Evolutionary conservation across 2,329 filamentous ascomycete species (phyloP), one percentile per base, ranked within the genome.

Genomic region (Sporothrix phasma): DNA sequence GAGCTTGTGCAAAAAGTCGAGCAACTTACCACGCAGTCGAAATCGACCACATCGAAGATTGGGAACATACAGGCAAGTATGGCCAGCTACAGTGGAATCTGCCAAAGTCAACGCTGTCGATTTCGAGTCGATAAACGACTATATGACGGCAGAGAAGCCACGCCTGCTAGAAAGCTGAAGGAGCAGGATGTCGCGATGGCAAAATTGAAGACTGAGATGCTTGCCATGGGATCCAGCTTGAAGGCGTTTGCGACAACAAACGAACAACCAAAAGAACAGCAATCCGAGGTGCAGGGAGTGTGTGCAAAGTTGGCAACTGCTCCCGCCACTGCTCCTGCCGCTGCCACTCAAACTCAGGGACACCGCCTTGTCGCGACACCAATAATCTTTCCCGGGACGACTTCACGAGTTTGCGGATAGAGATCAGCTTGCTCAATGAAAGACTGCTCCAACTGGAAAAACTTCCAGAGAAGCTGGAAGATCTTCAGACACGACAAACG

Each of bases 351-450:
- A 37, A 37, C 29, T 7, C 22, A n/a, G 22, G n/a, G 26, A n/a
- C 29, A 10, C 19, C 56, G 8, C 17, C 49, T 8, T 19, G 37
- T 3, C n/a, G 3, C 56, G 4, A 46, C 62, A 0, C 17, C 62
- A 3, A 34, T 64, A 10, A 26, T 29, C 0, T 68, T 68, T 37
- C 67, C 66, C 2, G 66, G 2, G 67, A 68, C 58, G 67, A 68
- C 34, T 65, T 68, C 22, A 17, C 45, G 13, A 68, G 60, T 26
- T 54, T 68, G 29, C 60, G 66, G 4, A 58, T 45, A 3, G 65
- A 66, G 11, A 67, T 67, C 22, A 63, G 54, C 17, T n/a, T 24
- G 11, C 31, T 68, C 24, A 63, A 58, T 22, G 61, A 66, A n/a
- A 46, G 43, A n/a, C 10, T 67, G 13, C 7, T 10, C 7, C 34